Conservation (phyloP, 2,329 filamentous ascomycete genomes). For the Sclerotinia spermophila region DNA sequence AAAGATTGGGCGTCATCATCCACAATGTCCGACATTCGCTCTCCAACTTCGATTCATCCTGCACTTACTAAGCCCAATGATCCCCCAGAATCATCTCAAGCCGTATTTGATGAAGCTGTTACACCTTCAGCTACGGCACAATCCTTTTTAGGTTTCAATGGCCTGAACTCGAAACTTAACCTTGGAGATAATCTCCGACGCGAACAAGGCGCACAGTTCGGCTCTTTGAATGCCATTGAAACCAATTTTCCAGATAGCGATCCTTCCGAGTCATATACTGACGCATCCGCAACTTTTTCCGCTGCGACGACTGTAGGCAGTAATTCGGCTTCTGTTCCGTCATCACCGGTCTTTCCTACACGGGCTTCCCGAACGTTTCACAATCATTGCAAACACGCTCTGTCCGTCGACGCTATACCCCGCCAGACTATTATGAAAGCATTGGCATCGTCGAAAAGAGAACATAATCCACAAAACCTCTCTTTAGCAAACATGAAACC, state of each 20-base stretch:
- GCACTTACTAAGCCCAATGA: slow-evolving; percentile 42
- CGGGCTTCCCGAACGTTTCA: slow-evolving; percentile 25
- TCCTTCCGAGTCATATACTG: slow-evolving; percentile 27
- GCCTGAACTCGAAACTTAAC: slow-evolving; percentile 32
- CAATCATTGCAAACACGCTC: slow-evolving; percentile 35
- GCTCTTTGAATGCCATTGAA: slow-evolving; percentile 38
- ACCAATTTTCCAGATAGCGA: slow-evolving; percentile 30
- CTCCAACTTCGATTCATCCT: slow-evolving; percentile 51
- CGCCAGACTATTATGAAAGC: slow-evolving; percentile 82
- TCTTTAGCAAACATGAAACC: slow-evolving; percentile 16
- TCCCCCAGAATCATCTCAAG: slow-evolving; percentile 21
- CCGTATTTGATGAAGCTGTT: slow-evolving; percentile 32
- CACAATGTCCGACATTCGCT: slow-evolving; percentile 43
- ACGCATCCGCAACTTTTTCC: slow-evolving; percentile 23
- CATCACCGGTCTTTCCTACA: slow-evolving; percentile 30
- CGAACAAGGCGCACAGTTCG: slow-evolving; percentile 44
- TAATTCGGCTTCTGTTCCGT: slow-evolving; percentile 31
- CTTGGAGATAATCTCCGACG: slow-evolving; percentile 42
- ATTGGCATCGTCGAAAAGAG: slow-evolving; percentile 62
- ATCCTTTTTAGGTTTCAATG: slow-evolving; percentile 30
- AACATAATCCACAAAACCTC: slow-evolving; percentile 50
- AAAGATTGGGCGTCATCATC: slow-evolving; percentile 15
- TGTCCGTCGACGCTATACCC: slow-evolving; percentile 49
- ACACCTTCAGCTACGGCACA: slow-evolving; percentile 23
- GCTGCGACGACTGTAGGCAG: slow-evolving; percentile 34